Conservation (phyloP, 1,284 basidiomycete species). For the Apiotrichum sp. region DNA sequence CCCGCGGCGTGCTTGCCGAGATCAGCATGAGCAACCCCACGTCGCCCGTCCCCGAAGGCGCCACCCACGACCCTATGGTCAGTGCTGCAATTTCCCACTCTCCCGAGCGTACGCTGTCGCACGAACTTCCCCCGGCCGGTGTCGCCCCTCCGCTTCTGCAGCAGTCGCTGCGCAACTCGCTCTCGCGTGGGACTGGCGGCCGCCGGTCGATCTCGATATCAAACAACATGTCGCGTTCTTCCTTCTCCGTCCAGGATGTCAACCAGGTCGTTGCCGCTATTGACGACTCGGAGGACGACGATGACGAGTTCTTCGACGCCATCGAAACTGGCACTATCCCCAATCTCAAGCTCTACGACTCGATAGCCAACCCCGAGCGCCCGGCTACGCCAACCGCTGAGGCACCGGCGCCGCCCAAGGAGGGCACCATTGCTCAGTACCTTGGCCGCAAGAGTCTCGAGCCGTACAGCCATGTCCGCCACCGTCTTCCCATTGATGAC, state of each 20-base stretch:
- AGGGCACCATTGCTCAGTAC: conserved; percentile 34
- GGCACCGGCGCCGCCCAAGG: not conserved
- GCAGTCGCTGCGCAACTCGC: not conserved
- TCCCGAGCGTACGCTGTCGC: not conserved
- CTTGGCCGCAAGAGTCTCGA: conserved; percentile 56
- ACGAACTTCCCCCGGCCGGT: not conserved
- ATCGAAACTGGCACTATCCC: conserved; percentile 78
- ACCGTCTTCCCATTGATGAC: conserved; percentile 59
- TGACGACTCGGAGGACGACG: conserved; percentile 59
- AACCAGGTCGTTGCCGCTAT: conserved; percentile 31
- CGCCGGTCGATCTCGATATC: conserved; percentile 7
- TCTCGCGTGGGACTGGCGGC: not conserved
- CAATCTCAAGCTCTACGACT: conserved; percentile 59
- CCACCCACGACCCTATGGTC: not conserved
- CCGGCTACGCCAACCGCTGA: not conserved
- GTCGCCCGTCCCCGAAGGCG: conserved; percentile 2
- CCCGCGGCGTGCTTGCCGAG: conserved; percentile 61
- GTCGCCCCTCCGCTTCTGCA: not conserved
- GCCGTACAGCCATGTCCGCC: conserved; percentile 66
- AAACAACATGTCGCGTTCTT: conserved; percentile 11
- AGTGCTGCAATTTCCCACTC: not conserved
- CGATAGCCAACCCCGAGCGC: conserved; percentile 48
- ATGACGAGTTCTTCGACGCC: conserved; percentile 97
- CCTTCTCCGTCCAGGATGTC: conserved; percentile 36
- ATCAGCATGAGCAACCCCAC: conserved; percentile 25